Evolutionary conservation across 345 rosid genomes (phyloP).

Genomic region (Eucalyptus marginata): DNA sequence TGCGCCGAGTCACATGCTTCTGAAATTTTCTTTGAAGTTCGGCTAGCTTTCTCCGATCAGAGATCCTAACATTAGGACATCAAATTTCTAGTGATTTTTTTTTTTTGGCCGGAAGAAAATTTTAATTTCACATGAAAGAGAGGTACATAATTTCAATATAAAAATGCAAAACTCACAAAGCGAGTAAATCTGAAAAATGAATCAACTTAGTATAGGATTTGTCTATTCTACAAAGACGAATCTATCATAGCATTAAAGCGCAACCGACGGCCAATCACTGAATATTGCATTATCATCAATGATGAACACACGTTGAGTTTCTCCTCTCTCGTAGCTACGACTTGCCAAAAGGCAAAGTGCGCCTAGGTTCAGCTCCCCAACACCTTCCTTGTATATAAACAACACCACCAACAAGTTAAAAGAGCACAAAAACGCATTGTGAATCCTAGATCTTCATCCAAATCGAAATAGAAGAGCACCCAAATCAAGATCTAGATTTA

Average conservation of each 20-base stretch:
- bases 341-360: background rate
- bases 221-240: too few relatives aligned
- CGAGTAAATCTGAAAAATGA: background rate
- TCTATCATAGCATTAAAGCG: background rate
- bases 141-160: background rate
- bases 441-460: background rate
- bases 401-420: background rate
- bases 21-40: background rate
- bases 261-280: rapidly evolving
- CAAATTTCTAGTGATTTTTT: background rate
- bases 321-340: too few relatives aligned
- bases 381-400: background rate
- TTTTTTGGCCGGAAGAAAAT: background rate
- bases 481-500: background rate
- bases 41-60: background rate
- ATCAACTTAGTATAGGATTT: background rate
- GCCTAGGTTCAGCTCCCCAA: background rate
- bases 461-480: background rate
- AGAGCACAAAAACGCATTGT: background rate
- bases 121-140: background rate
- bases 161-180: background rate
- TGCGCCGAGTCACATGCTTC: background rate
- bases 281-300: background rate
- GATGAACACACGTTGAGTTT: too few relatives aligned
- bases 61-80: background rate